These are phyloP conservation scores for Skeletonema costatum DNA, from an alignment of 108 stramenopile genomes.

Conservation along the genomic window DNA sequence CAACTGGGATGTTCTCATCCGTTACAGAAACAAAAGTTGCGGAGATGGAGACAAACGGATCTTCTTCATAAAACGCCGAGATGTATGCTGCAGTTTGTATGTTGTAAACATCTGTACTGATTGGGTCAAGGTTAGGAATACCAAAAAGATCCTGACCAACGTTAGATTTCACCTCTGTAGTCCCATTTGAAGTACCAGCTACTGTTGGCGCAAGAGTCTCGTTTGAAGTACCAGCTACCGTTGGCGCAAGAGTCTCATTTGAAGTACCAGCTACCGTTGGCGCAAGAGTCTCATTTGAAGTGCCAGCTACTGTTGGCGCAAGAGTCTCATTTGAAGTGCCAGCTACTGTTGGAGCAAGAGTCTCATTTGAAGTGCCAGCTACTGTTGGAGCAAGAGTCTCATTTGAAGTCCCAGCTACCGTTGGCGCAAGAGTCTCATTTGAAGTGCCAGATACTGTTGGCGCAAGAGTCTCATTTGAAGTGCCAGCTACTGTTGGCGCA, in stretches of 20 bases:
- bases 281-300: neutral
- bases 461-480: neutral
- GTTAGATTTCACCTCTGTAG: neutral
- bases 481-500: neutral
- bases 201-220: neutral
- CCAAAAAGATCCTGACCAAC: neutral
- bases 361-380: neutral
- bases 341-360: neutral
- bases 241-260: neutral
- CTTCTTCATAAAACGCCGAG: neutral
- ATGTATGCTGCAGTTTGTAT: neutral
- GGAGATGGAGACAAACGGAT: neutral
- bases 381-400: neutral
- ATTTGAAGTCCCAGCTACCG: neutral
- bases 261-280: neutral
- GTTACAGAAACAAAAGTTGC: neutral
- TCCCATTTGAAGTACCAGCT: neutral
- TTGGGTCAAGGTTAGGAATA: neutral
- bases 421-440: neutral
- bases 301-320: neutral
- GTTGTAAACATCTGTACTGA: slow-evolving; percentile 4
- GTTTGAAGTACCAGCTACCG: neutral
- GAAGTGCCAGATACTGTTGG: neutral
- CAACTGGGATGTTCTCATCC: neutral
- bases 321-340: neutral